Conservation (phyloP, 345 rosid genomes). For the Eucalyptus tenuipes region DNA sequence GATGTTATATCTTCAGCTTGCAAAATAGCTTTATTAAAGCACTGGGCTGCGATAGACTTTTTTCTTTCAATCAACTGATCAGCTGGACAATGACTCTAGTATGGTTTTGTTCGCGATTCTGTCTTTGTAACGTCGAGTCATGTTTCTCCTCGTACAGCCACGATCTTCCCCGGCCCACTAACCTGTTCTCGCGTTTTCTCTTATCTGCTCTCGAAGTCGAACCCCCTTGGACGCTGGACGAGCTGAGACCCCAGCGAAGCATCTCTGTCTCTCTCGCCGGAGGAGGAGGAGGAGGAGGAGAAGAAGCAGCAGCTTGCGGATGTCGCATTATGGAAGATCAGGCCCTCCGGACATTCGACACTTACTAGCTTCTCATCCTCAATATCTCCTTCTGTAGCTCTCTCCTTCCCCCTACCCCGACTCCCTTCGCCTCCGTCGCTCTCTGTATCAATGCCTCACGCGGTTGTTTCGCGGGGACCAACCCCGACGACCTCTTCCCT, state of each 20-base stretch:
- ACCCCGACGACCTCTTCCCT: slow-evolving; percentile 59
- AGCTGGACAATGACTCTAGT: neutral
- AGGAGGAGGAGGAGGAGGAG: neutral
- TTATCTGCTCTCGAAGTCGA: no score
- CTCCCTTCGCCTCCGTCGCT: neutral
- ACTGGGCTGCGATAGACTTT: neutral
- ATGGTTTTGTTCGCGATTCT: neutral
- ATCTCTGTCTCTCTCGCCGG: neutral
- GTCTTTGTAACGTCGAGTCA: fast-evolving
- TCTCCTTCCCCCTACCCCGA: neutral
- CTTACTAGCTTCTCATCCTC: slow-evolving; percentile 52
- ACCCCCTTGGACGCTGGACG: no score
- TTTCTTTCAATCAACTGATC: neutral
- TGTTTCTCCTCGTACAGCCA: neutral
- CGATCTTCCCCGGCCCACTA: no score
- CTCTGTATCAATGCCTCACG: neutral
- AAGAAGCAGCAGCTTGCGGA: neutral
- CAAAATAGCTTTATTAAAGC: neutral
- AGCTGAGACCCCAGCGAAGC: fast-evolving
- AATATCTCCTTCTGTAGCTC: slow-evolving; percentile 38
- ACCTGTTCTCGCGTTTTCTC: no score
- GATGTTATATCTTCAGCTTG: neutral
- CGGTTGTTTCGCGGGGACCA: slow-evolving; percentile 20
- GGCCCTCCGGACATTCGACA: slow-evolving; percentile 57
- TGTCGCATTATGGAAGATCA: slow-evolving; percentile 48